Base-by-base conservation (phyloP, 305 asterid genomes). In the Fraxinus velutina region DNA sequence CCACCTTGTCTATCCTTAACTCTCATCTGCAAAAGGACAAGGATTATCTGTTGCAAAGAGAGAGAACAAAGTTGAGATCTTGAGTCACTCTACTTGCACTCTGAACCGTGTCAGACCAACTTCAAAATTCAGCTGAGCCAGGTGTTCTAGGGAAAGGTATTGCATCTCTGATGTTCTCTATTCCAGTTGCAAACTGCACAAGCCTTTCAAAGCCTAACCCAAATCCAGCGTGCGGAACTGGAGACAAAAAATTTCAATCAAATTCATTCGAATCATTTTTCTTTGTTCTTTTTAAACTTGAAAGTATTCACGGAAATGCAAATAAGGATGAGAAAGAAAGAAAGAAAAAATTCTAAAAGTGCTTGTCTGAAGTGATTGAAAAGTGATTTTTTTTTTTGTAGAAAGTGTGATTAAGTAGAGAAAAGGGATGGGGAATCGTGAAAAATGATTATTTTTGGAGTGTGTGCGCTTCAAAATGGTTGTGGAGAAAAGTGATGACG, bases 191-290 rank as follows among this genome's bases (percentile, higher is more conserved):
- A 80, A 94, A 96, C 73, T 94, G 99, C 78, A 96, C 98, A 15
- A 96, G 95, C 91, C 99, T 92, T 81, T 96, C 99, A 55, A 96
- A 96, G 21, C 99, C 99, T 84, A 96, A 90, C 47, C 99, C 99
- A 79, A 93, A 96, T 75, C 99, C 98, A 2, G 99, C 97, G 81
- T 96, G 99, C 30, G 98, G 98, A 87, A 94, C 99, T 96, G 94
- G 36, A 36, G 19, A 37, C 0, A 30, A 72, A 39, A 29, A 7
- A 21, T 2, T 34, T 42, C 22, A 19, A 47, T 39, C 64, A 39
- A 42, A 50, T 29, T 64, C 66, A 60, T 0, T 77, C 76, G 50
- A 62, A 8, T 79, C 32, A 42, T 1, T n/a, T 50, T 50, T 50
- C n/a, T 44, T 44, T 44, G 1, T 12, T 55, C 32, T 74, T 36